These are phyloP conservation scores for Naganishia onofrii DNA, from an alignment of 768 basidiomycete genomes.

Conservation along the genomic window DNA sequence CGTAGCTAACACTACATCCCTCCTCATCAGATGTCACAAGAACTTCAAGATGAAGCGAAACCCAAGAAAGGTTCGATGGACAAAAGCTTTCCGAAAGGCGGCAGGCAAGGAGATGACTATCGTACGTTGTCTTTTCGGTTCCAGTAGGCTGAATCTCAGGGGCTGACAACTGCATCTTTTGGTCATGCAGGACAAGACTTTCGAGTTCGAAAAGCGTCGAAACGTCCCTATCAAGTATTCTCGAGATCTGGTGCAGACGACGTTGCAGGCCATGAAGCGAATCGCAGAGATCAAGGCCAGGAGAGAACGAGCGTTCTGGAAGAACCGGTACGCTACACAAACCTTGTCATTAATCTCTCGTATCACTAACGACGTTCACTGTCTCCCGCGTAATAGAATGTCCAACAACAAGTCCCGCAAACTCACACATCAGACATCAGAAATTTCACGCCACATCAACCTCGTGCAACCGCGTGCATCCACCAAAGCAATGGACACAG, in stretches of 20 bases:
- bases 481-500: slow-evolving; percentile 51
- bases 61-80: slow-evolving; percentile 98
- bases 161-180: neutral
- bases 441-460: slow-evolving; percentile 61
- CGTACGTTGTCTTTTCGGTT: slow-evolving; percentile 57
- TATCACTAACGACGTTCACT: neutral
- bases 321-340: slow-evolving; percentile 60
- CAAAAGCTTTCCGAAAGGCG: slow-evolving; percentile 97
- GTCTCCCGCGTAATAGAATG: slow-evolving; percentile 62
- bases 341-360: neutral
- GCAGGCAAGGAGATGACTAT: slow-evolving; percentile 99
- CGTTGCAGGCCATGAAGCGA: slow-evolving; percentile 93
- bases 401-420: slow-evolving; percentile 70
- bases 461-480: slow-evolving; percentile 50
- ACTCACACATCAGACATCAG: slow-evolving; percentile 58
- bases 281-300: slow-evolving; percentile 84
- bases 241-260: slow-evolving; percentile 85
- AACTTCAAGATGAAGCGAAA: slow-evolving; percentile 99
- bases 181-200: slow-evolving; percentile 78
- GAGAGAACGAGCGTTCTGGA: slow-evolving; percentile 93
- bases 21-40: slow-evolving; percentile 76
- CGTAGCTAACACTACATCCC: neutral
- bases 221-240: slow-evolving; percentile 97
- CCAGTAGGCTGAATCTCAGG: no score
- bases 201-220: slow-evolving; percentile 97